Percentiles rank a stretch among this genome's conserved stretches.
phyloP scores from a whole-genome alignment of 1,284 basidiomycete genomes.

The Polyporus tsugae region DNA sequence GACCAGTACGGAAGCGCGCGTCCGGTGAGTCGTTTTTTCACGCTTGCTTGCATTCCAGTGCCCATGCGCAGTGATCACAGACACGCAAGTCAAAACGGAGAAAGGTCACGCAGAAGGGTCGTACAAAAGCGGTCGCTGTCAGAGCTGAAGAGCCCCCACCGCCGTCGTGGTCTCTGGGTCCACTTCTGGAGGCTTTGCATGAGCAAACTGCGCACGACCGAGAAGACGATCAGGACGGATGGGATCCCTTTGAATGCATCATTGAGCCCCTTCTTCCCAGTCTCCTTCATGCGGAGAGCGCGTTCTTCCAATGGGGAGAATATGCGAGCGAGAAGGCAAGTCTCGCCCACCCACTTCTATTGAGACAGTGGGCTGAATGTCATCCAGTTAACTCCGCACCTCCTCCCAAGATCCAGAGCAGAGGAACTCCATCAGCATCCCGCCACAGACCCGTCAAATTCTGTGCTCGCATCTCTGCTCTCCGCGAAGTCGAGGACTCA shows the following conservation, averaged over 20 bases:
- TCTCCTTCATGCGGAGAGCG: conserved; percentile 30
- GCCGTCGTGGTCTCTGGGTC: conserved; percentile 11
- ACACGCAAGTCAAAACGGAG: conserved; percentile 19
- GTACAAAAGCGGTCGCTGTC: neutral
- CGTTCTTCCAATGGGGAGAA: conserved; percentile 24
- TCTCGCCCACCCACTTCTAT: neutral
- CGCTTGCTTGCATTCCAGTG: no score
- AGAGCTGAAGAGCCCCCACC: neutral
- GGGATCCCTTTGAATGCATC: conserved; percentile 37
- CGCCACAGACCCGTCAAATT: neutral
- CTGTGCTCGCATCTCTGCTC: neutral
- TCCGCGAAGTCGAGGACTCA: conserved; percentile 24
- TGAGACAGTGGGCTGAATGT: neutral
- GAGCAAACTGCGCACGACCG: conserved; percentile 15
- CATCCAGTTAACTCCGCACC: conserved; percentile 1
- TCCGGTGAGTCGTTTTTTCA: conserved; percentile 4
- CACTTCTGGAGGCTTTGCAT: conserved; percentile 21
- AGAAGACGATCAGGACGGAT: conserved; percentile 22
- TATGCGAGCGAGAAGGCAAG: conserved; percentile 33
- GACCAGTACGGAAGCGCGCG: conserved; percentile 6
- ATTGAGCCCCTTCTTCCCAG: conserved; percentile 36
- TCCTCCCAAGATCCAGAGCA: conserved; percentile 20
- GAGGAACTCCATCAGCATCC: neutral
- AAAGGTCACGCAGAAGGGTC: conserved; percentile 14
- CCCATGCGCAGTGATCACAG: neutral